Percentiles rank a stretch among this genome's conserved stretches.
phyloP scores from a whole-genome alignment of 2,329 filamentous ascomycete species.

The Pseudogymnoascus sp. region DNA sequence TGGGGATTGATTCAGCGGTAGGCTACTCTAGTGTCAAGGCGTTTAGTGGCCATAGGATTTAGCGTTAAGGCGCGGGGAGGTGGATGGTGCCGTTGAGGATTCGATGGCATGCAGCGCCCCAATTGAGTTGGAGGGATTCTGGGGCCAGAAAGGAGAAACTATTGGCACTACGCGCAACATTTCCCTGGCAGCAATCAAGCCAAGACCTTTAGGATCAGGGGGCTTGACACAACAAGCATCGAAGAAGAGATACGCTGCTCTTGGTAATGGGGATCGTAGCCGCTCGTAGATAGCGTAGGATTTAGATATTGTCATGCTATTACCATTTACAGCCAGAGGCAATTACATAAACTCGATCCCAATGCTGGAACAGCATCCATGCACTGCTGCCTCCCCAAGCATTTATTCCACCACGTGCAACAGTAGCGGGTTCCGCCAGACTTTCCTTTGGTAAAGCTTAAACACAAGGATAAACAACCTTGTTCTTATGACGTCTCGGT shows the following conservation, averaged over 20 bases:
- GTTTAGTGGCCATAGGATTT: background rate
- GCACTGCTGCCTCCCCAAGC: background rate
- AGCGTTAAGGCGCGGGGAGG: background rate
- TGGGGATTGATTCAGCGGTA: background rate
- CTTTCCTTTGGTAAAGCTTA: conserved; percentile 4
- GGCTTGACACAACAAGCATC: background rate
- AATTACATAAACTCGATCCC: background rate
- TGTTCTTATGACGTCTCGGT: background rate
- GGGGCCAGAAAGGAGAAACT: background rate
- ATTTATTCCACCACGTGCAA: background rate
- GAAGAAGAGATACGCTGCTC: background rate
- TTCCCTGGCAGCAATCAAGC: background rate
- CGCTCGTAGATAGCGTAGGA: background rate
- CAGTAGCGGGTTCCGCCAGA: background rate
- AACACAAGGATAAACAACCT: background rate
- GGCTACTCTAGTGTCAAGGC: background rate
- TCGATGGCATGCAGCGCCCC: background rate
- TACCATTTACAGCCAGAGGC: background rate
- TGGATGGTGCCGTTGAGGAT: background rate
- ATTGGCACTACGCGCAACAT: background rate
- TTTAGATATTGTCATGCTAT: background rate
- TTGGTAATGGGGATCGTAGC: background rate
- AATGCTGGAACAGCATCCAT: background rate
- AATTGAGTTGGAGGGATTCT: background rate
- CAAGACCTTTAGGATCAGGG: background rate